Percentiles rank a stretch among this genome's conserved stretches.
These are phyloP conservation scores for Kluyveromyces aestuarii DNA, from an alignment of 805 yeast genomes.

Conservation along the genomic window DNA sequence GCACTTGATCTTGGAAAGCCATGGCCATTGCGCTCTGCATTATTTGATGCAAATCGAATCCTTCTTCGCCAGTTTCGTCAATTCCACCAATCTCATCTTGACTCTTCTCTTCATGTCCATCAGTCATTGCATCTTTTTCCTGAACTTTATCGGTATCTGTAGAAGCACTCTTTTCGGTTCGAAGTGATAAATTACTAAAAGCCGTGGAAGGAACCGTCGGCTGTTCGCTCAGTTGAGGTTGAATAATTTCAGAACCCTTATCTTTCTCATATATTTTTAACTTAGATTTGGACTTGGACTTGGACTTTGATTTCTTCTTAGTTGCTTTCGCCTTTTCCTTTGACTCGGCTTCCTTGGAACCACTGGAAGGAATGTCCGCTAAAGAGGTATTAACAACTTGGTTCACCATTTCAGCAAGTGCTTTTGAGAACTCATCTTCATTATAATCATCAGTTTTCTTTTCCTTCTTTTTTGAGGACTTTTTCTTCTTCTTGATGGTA, in stretches of 20 bases:
- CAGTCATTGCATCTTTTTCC: constrained; percentile 5
- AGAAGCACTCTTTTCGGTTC: not conserved
- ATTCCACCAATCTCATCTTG: not conserved
- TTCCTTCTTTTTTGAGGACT: constrained; percentile 7
- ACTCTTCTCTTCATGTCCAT: not conserved
- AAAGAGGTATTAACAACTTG: constrained; percentile 39
- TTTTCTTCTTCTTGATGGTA: constrained; percentile 18
- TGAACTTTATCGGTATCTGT: constrained; percentile 1
- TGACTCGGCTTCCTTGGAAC: not conserved
- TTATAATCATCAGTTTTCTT: constrained; percentile 6
- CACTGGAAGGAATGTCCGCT: constrained; percentile 2
- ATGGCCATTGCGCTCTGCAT: constrained; percentile 68
- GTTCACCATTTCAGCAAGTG: constrained; percentile 47
- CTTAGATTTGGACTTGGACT: not conserved
- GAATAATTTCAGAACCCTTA: constrained; percentile 2
- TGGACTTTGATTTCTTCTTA: constrained; percentile 1
- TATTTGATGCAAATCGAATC: constrained; percentile 60
- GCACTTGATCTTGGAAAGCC: constrained; percentile 54
- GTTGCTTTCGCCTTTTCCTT: not conserved
- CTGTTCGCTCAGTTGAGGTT: not conserved
- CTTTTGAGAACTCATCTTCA: constrained; percentile 38
- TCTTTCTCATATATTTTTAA: not conserved
- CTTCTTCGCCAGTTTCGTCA: constrained; percentile 28
- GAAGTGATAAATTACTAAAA: not conserved
- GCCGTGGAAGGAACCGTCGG: not conserved